Evolutionary conservation across 805 yeast genomes (phyloP).

Genomic region (Saccharomycopsis olivae): DNA sequence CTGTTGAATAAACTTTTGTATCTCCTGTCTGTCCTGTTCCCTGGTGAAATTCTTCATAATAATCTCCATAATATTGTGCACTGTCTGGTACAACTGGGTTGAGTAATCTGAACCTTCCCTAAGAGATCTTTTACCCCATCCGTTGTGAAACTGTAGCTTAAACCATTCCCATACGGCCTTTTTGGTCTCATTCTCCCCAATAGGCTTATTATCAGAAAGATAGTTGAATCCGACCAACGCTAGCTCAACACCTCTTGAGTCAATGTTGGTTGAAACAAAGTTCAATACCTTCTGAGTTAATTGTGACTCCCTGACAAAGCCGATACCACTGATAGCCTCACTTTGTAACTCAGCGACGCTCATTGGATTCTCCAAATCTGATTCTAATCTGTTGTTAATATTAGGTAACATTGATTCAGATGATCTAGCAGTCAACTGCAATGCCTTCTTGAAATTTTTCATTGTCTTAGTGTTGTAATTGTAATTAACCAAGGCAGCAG

Average conservation of each 20-base stretch:
- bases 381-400: constrained; percentile 7
- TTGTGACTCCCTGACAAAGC: constrained; percentile 36
- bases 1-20: constrained; percentile 5
- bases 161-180: constrained; percentile 47
- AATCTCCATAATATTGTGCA: constrained; percentile 31
- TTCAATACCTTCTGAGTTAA: constrained; percentile 41
- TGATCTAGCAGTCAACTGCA: constrained; percentile 27
- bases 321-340: constrained; percentile 44
- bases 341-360: constrained; percentile 37
- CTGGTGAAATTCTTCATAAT: constrained; percentile 25
- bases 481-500: constrained; percentile 33
- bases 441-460: constrained; percentile 49
- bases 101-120: constrained; percentile 36
- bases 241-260: constrained; percentile 41
- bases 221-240: constrained; percentile 45
- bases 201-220: constrained; percentile 24
- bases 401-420: constrained; percentile 9
- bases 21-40: constrained; percentile 38
- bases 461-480: constrained; percentile 29
- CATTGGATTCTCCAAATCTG: constrained; percentile 28
- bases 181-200: constrained; percentile 8
- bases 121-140: constrained; percentile 38
- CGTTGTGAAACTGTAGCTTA: constrained; percentile 29
- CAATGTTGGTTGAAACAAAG: constrained; percentile 46
- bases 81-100: constrained; percentile 36